A percentile compares a stretch with the other conserved stretches of the same genome.
phyloP scores from a whole-genome alignment of 2,329 filamentous ascomycete species.

The Fusarium bactridioides region DNA sequence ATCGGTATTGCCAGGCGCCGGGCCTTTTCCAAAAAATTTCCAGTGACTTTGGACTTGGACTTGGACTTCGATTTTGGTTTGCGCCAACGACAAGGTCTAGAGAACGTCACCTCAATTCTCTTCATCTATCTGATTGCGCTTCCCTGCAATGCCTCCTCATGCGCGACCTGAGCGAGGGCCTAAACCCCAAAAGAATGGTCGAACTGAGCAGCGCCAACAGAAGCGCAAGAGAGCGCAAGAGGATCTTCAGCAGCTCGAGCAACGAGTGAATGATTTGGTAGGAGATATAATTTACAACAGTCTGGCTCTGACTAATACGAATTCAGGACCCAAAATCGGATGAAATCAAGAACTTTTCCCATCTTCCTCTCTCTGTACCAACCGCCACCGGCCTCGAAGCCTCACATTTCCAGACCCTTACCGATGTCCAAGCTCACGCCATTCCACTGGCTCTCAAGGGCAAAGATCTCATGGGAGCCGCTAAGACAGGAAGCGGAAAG shows the following conservation, averaged over 20 bases:
- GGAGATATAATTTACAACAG: not conserved
- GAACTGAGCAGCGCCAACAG: conserved; percentile 46
- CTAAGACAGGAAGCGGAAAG: conserved; percentile 95
- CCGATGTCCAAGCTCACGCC: conserved; percentile 90
- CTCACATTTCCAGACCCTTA: conserved; percentile 88
- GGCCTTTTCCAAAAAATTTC: conserved; percentile 41
- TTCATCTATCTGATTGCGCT: not conserved
- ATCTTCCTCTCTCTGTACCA: conserved; percentile 84
- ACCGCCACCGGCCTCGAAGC: conserved; percentile 82
- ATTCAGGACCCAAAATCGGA: conserved; percentile 66
- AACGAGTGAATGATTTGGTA: conserved; percentile 48
- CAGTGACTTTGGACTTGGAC: conserved; percentile 17
- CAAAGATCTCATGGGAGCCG: conserved; percentile 88
- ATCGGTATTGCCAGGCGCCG: conserved; percentile 33
- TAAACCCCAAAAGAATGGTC: conserved; percentile 42
- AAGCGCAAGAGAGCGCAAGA: conserved; percentile 51
- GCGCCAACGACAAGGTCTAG: conserved; percentile 19
- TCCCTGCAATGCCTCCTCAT: conserved; percentile 35
- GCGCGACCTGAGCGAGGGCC: conserved; percentile 36
- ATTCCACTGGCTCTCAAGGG: conserved; percentile 88
- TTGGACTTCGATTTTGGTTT: not conserved
- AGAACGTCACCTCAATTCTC: not conserved
- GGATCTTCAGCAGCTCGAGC: conserved; percentile 46
- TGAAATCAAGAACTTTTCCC: conserved; percentile 74
- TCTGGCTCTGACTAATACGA: conserved; percentile 7